Evolutionary conservation across 345 rosid species (phyloP).

Genomic region (Salix koriyanagi): DNA sequence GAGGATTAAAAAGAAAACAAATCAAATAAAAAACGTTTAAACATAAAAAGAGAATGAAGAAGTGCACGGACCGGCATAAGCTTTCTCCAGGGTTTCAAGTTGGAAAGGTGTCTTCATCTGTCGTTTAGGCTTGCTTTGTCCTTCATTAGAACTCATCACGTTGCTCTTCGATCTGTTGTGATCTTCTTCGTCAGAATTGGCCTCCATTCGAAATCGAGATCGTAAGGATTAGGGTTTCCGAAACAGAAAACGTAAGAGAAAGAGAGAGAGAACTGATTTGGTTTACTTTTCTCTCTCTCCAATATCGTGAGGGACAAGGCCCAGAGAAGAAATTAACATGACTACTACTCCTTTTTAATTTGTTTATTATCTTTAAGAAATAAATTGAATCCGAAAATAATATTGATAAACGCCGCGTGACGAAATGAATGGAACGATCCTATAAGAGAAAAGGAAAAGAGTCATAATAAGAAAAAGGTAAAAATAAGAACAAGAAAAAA

Average conservation of each 20-base stretch:
- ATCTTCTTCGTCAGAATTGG: constrained; percentile 58
- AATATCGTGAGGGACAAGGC: constrained; percentile 36
- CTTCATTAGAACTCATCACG: constrained; percentile 37
- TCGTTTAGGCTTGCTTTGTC: constrained; percentile 71
- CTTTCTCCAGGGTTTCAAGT: constrained; percentile 81
- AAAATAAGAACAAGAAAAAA: constrained; percentile 20
- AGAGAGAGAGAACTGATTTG: not conserved
- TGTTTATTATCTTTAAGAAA: not conserved
- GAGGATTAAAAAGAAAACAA: not conserved
- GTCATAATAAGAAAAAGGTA: constrained; percentile 19
- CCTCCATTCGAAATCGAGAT: constrained; percentile 41
- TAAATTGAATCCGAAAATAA: not conserved
- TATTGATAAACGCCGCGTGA: not conserved
- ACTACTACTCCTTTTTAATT: too few species aligned
- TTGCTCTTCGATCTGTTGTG: constrained; percentile 19
- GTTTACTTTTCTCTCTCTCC: not conserved
- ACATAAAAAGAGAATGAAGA: not conserved
- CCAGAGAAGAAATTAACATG: constrained; percentile 10
- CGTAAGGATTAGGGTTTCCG: constrained; percentile 7
- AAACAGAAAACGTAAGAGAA: not conserved
- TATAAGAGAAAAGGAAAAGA: not conserved
- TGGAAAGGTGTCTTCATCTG: constrained; percentile 99
- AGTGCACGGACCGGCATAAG: constrained; percentile 53
- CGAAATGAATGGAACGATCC: constrained; percentile 14
- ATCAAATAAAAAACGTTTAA: not conserved